Percentiles rank a stretch among this genome's conserved stretches.
These are phyloP conservation scores for Phytophthora pluvialis DNA, from an alignment of 352 stramenopile species.

Conservation along the genomic window DNA sequence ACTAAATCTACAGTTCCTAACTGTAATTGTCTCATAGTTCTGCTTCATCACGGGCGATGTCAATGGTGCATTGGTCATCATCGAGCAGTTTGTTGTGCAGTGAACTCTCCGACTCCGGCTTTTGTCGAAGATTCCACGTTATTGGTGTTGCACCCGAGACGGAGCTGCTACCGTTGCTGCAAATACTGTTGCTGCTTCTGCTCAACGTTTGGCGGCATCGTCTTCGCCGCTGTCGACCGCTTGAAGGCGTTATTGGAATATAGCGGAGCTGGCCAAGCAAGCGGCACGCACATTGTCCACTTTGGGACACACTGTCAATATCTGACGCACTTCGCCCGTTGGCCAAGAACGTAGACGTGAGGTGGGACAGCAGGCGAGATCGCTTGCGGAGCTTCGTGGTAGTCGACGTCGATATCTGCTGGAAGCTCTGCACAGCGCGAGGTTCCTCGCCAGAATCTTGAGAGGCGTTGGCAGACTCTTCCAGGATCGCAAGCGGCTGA, in stretches of 20 bases:
- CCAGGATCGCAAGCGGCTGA: constrained; percentile 43
- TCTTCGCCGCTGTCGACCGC: constrained; percentile 10
- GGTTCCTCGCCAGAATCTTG: constrained; percentile 14
- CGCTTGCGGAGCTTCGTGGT: constrained; percentile 27
- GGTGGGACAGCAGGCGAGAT: constrained; percentile 22
- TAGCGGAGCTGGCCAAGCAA: constrained; percentile 17
- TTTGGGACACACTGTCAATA: background rate
- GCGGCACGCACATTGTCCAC: constrained; percentile 16
- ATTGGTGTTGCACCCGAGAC: constrained; percentile 9
- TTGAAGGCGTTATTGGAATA: constrained; percentile 9
- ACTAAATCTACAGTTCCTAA: background rate
- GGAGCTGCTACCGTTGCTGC: constrained; percentile 14
- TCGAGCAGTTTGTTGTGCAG: constrained; percentile 27
- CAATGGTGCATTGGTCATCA: constrained; percentile 8
- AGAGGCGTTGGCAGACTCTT: constrained; percentile 21
- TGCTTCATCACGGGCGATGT: constrained; percentile 7
- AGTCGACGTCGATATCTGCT: constrained; percentile 2
- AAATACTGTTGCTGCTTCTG: constrained; percentile 21
- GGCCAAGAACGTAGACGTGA: constrained; percentile 19
- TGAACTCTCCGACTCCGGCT: constrained; percentile 5
- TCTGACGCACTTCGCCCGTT: constrained; percentile 11
- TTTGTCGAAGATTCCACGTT: constrained; percentile 18
- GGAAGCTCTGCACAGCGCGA: constrained; percentile 2
- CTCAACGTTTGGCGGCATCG: constrained; percentile 2
- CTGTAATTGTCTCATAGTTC: background rate